Base-by-base conservation (phyloP, 768 basidiomycete genomes). In the Auricularia cornea region DNA sequence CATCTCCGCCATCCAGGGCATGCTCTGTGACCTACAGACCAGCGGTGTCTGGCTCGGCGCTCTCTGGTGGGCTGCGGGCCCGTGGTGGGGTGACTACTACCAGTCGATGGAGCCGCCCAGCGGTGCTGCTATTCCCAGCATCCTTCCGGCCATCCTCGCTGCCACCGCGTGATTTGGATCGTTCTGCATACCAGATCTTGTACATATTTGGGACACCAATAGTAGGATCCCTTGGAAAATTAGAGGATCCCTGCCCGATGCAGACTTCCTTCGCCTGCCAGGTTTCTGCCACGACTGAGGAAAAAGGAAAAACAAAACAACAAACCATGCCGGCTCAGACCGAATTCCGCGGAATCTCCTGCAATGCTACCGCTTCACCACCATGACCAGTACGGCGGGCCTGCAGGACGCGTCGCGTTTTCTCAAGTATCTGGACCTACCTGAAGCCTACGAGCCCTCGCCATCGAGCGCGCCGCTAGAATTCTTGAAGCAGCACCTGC, bases 401-500 rank as follows among this genome's bases (percentile, higher is more conserved):
- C 35, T 38, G 35, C 35, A 38, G 35, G 35, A 38, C 35, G 35
- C 35, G 10, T 38, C 35, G 35, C 68, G 70, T 14, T 64, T 82
- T 59, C 72, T 84, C 44, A 72, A 70, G 38, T 84, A 84, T 69
- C 74, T 94, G 12, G 84, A 81, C 8, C 79, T 92, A 29, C 79
- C 86, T 23, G 65, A 69, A 0, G 79, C 83, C 67, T 86, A 88
- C 69, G 70, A 73, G 31, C 90, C 89, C 0, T 83, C 81, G 23
- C 92, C 90, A 14, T 71, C 74, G 30, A 67, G 70, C 3, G 78
- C 81, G 11, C 85, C 92, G 0, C 75, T 90, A 60, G 74, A 79
- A 2, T 94, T 94, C 72, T 80, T 94, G 62, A 71, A 69, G 10
- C 78, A 73, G 64, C 81, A 90, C 74, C 66, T 92, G 16, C 70